Evolutionary conservation across 2,329 filamentous ascomycete genomes (phyloP).

Genomic region (Pochonia chlamydosporia): DNA sequence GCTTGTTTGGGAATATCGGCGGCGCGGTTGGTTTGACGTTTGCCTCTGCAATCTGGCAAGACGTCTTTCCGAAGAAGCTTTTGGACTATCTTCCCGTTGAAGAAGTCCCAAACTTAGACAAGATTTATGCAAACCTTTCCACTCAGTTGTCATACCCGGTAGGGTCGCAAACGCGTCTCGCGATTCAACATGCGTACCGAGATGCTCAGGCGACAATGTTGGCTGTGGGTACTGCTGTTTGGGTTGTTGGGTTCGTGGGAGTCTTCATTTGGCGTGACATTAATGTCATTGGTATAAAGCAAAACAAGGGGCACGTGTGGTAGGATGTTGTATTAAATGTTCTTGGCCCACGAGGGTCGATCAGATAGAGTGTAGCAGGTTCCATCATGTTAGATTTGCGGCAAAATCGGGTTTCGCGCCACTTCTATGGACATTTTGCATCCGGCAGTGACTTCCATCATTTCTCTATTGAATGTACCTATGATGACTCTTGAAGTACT

Average conservation of each 20-base stretch:
- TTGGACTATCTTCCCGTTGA: constrained; percentile 41
- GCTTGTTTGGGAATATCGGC: constrained; percentile 20
- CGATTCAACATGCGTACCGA: constrained; percentile 54
- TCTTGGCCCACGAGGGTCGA: no score
- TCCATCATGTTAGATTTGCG: no score
- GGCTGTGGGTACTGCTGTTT: constrained; percentile 21
- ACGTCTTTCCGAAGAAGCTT: constrained; percentile 35
- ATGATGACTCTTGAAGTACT: no score
- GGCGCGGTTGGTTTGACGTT: constrained; percentile 22
- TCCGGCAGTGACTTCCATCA: no score
- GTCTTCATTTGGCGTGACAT: neutral
- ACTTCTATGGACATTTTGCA: no score
- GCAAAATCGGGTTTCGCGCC: no score
- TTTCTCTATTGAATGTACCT: no score
- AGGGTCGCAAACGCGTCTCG: constrained; percentile 37
- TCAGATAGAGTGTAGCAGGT: no score
- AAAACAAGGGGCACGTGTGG: neutral
- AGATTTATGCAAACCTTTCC: constrained; percentile 48
- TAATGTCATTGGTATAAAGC: neutral
- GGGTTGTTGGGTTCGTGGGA: neutral
- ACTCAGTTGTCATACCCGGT: constrained; percentile 44
- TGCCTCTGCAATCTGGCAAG: constrained; percentile 26
- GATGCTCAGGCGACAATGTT: constrained; percentile 47
- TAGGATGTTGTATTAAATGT: no score
- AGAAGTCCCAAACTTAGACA: constrained; percentile 28